Base-by-base conservation (phyloP, 2,329 filamentous ascomycete genomes). In the Lasiodiplodia hormozganensis region DNA sequence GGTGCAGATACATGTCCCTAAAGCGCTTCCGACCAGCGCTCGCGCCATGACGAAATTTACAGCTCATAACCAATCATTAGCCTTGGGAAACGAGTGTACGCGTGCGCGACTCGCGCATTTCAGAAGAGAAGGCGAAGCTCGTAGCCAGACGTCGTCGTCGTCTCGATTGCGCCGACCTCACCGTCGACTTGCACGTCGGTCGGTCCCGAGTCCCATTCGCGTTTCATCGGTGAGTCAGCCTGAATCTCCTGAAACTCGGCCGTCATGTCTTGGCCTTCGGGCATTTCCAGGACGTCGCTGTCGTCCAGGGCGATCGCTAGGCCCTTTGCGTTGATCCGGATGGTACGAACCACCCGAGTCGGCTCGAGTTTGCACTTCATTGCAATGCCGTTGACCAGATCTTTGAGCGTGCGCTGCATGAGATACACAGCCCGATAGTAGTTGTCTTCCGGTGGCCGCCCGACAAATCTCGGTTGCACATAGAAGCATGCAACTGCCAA, bases 191-290 rank as follows among this genome's bases (percentile, higher is more conserved):
- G 81, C 31, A 84, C 78, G 70, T 85, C 81, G 40, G 80, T 80
- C 38, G 79, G 74, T 31, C 83, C 82, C 72, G 80, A 82, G 76
- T 82, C 82, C 86, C 82, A 88, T 76, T 85, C 86, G 74, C 81
- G 84, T 76, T 83, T 87, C 76, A 79, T 81, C 53, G 74, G 79
- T 69, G 74, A 79, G 64, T 83, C 78, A 62, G 82, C 77, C 68
- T 82, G 72, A 54, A 92, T 84, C 73, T 96, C 90, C 68, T 92
- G 85, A 69, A 90, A 87, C 73, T 91, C 88, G 52, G 87, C 87
- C 47, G 86, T 83, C 91, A 98, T 96, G 75, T 97, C 95, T 79
- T 98, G 93, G 38, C 94, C 94, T 81, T 99, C 96, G 1, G 89
- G 87, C 65, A 98, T 84, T 78, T 95, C 91, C 54, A 87, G 87